Conservation (phyloP, 2,329 filamentous ascomycete species). For the Neurospora crassa region DNA sequence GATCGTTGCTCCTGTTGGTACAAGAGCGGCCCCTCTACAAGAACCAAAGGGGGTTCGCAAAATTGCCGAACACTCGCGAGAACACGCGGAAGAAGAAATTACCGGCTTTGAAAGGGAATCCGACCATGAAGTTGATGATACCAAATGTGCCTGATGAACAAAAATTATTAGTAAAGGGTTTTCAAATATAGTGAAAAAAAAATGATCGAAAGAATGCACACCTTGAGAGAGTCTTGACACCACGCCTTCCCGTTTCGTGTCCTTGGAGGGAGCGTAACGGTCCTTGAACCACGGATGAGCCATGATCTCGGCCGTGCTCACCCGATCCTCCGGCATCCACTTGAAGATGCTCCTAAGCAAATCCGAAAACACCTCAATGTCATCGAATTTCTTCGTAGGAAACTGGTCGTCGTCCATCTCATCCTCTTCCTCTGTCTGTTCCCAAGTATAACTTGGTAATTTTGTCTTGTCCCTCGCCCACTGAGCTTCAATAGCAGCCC, state of each 20-base stretch:
- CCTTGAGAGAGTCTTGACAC: neutral
- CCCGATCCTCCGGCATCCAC: conserved; percentile 4
- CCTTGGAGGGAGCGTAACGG: neutral
- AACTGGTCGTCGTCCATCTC: neutral
- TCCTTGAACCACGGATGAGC: conserved; percentile 6
- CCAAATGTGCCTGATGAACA: neutral
- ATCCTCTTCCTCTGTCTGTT: neutral
- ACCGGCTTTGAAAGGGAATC: neutral
- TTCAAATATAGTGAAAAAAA: too few relatives aligned
- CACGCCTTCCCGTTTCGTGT: neutral
- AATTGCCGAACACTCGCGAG: neutral
- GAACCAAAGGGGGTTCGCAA: neutral
- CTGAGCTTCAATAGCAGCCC: neutral
- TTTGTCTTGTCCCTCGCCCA: neutral
- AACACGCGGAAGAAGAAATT: neutral
- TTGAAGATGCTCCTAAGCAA: conserved; percentile 2
- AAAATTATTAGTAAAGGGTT: neutral
- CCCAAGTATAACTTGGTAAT: neutral
- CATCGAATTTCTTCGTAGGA: neutral
- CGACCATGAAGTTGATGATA: neutral
- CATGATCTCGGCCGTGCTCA: neutral
- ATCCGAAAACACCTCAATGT: neutral
- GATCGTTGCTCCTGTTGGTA: rapidly evolving
- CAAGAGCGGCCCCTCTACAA: neutral
- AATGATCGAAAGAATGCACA: neutral